Conservation (phyloP, 1,284 basidiomycete species). For the Sanguinoderma infundibulare region DNA sequence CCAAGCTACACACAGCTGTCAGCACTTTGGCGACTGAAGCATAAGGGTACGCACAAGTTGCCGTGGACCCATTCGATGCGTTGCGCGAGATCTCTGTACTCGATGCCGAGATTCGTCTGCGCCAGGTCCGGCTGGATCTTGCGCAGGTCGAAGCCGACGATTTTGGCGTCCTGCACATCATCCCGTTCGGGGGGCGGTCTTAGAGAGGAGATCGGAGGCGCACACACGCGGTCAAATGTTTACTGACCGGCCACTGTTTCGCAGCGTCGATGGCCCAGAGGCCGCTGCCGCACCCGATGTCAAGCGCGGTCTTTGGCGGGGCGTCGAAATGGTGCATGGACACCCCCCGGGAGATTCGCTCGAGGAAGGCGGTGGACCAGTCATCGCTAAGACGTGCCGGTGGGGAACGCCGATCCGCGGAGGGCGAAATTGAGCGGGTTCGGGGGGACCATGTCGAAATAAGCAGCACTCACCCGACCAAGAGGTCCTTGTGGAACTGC, state of each 20-base stretch:
- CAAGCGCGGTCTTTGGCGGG: conserved; percentile 61
- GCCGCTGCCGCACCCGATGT: conserved; percentile 84
- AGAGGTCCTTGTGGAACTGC: conserved; percentile 49
- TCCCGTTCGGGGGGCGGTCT: neutral
- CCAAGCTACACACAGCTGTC: conserved; percentile 47
- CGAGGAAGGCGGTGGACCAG: conserved; percentile 70
- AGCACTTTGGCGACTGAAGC: neutral
- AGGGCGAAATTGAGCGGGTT: conserved; percentile 2
- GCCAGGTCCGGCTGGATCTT: conserved; percentile 60
- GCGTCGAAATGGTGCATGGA: conserved; percentile 57
- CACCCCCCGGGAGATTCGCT: conserved; percentile 47
- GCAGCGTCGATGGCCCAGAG: conserved; percentile 74
- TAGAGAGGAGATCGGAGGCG: neutral
- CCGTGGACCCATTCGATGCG: conserved; percentile 70
- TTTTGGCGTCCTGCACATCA: conserved; percentile 49
- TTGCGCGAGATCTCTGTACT: conserved; percentile 43
- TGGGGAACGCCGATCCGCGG: neutral
- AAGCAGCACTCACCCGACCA: conserved; percentile 53
- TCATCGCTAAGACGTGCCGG: conserved; percentile 51
- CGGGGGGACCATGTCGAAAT: conserved; percentile 2
- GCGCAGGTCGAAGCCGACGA: conserved; percentile 65
- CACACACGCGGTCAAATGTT: conserved; percentile 3
- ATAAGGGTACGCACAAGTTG: conserved; percentile 54
- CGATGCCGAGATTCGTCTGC: conserved; percentile 33
- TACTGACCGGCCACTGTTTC: conserved; percentile 62